Conservation (phyloP, 805 yeast species). For the Vanderwaltozyma verrucispora region DNA sequence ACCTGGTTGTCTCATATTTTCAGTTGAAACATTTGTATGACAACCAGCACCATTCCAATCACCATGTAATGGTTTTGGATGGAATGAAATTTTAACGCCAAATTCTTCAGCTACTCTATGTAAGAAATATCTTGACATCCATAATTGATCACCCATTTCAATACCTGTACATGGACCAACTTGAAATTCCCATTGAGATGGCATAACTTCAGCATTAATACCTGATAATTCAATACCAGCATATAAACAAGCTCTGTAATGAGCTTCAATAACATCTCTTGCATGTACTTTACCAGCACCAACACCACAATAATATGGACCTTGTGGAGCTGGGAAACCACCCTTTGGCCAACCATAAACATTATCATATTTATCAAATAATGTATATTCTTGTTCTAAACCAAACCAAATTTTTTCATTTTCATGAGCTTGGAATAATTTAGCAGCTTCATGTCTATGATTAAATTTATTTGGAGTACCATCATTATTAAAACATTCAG, state of each 20-base stretch:
- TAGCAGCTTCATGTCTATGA: constrained; percentile 95
- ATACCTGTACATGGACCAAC: constrained; percentile 98
- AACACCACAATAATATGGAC: constrained; percentile 99
- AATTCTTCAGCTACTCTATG: constrained; percentile 97
- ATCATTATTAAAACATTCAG: constrained; percentile 97
- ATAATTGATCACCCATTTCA: constrained; percentile 92
- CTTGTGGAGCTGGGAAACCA: constrained; percentile 99
- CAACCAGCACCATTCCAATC: constrained; percentile 99
- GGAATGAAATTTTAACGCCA: constrained; percentile 96
- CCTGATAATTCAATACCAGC: constrained; percentile 89
- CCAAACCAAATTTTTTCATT: constrained; percentile 91
- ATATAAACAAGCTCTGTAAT: constrained; percentile 94
- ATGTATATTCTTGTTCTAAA: constrained; percentile 96
- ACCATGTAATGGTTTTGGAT: constrained; percentile 98
- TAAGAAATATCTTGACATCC: constrained; percentile 90
- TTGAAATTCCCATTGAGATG: constrained; percentile 99
- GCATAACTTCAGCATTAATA: constrained; percentile 99
- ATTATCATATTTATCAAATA: constrained; percentile 81
- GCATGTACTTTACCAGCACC: constrained; percentile 98
- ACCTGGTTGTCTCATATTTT: constrained; percentile 84
- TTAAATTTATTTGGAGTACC: constrained; percentile 98
- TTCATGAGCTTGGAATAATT: constrained; percentile 86
- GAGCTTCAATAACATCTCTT: constrained; percentile 97
- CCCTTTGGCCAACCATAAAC: constrained; percentile 99
- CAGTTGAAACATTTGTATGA: constrained; percentile 97